Conservation (phyloP, 1,139 yeast genomes). For the Pichia inconspicua region DNA sequence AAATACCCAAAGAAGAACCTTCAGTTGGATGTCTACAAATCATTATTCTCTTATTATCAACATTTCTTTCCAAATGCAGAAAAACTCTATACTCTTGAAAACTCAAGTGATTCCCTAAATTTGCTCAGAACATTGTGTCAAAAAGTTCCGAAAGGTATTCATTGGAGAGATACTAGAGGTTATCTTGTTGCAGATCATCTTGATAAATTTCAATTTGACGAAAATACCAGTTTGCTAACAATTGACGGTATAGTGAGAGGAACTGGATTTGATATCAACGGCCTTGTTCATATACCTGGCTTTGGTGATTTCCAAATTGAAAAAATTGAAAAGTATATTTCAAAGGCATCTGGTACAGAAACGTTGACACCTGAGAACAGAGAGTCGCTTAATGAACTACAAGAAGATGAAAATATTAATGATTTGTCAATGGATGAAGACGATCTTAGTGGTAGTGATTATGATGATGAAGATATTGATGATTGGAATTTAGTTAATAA, state of each 20-base stretch:
- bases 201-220: slow-evolving; percentile 34
- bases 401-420: slow-evolving; percentile 38
- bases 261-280: slow-evolving; percentile 65
- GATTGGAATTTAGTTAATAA: slow-evolving; percentile 37
- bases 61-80: slow-evolving; percentile 91
- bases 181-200: slow-evolving; percentile 71
- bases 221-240: slow-evolving; percentile 37
- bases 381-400: slow-evolving; percentile 62
- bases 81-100: slow-evolving; percentile 65
- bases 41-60: slow-evolving; percentile 71
- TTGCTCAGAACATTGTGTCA: slow-evolving; percentile 75
- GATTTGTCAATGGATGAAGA: slow-evolving; percentile 53
- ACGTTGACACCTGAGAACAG: slow-evolving; percentile 43
- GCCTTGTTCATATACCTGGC: slow-evolving; percentile 80
- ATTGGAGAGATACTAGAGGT: slow-evolving; percentile 90
- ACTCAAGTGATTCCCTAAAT: slow-evolving; percentile 57
- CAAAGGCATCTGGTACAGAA: slow-evolving; percentile 25
- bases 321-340: slow-evolving; percentile 45
- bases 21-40: slow-evolving; percentile 70
- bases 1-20: slow-evolving; percentile 68
- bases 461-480: slow-evolving; percentile 29
- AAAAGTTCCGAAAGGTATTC: slow-evolving; percentile 73
- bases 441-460: slow-evolving; percentile 39
- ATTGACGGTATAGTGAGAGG: slow-evolving; percentile 88
- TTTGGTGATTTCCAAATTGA: slow-evolving; percentile 82